phyloP scores from a whole-genome alignment of 768 basidiomycete species.

The Saitozyma podzolica region DNA sequence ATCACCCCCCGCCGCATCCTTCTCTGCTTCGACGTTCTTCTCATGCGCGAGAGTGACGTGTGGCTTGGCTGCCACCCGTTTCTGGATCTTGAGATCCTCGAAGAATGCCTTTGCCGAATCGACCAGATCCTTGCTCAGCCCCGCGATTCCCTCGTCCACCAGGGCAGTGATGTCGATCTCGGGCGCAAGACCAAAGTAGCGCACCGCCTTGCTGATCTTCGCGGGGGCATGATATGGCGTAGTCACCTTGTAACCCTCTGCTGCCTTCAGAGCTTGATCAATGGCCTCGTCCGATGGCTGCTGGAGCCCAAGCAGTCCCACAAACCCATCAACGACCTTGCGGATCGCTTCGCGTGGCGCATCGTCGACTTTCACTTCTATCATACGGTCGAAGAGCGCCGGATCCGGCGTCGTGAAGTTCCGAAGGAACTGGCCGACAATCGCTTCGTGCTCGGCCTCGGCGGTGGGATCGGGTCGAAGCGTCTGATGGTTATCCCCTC shows the following conservation, averaged over 20 bases:
- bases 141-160: constrained; percentile 51
- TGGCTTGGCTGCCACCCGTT: constrained; percentile 63
- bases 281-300: constrained; percentile 63
- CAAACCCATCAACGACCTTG: constrained; percentile 61
- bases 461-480: constrained; percentile 62
- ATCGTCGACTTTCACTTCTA: constrained; percentile 55
- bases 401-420: constrained; percentile 50
- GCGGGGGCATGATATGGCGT: constrained; percentile 40
- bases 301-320: constrained; percentile 61
- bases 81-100: constrained; percentile 55
- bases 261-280: constrained; percentile 57
- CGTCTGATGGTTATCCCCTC: constrained; percentile 82
- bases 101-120: constrained; percentile 57
- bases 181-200: constrained; percentile 74
- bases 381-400: constrained; percentile 63
- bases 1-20: constrained; percentile 17
- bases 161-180: constrained; percentile 66
- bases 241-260: constrained; percentile 55
- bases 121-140: constrained; percentile 48
- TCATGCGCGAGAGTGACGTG: constrained; percentile 86
- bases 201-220: constrained; percentile 42
- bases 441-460: constrained; percentile 67
- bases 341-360: constrained; percentile 65
- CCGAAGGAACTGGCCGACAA: constrained; percentile 78
- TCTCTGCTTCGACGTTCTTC: constrained; percentile 54